Percentiles rank a stretch among this genome's conserved stretches.
phyloP scores from a whole-genome alignment of 768 basidiomycete genomes.

The Psilocybe sp. region DNA sequence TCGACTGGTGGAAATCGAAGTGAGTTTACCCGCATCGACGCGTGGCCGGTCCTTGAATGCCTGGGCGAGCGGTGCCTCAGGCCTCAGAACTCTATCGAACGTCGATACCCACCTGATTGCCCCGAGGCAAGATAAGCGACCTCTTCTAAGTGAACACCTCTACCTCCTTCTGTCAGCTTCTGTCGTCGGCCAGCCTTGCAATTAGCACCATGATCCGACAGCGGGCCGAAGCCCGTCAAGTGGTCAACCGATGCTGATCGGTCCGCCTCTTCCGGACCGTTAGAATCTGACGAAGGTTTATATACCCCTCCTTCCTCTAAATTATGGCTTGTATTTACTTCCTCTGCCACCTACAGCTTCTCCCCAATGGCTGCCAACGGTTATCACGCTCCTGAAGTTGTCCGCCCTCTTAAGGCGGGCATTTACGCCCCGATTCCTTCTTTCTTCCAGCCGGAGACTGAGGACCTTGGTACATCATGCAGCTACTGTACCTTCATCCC shows the following conservation, averaged over 20 bases:
- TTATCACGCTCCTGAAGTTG: slow-evolving; percentile 28
- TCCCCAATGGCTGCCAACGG: slow-evolving; percentile 42
- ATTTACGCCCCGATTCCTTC: slow-evolving; percentile 86
- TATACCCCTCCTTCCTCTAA: slow-evolving; percentile 10
- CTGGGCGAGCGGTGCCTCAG: no score
- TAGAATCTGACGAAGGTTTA: slow-evolving; percentile 13
- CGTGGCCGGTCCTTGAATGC: no score
- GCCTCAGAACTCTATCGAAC: no score
- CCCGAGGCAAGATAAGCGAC: slow-evolving; percentile 7
- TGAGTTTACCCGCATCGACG: no score
- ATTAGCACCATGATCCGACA: slow-evolving; percentile 15
- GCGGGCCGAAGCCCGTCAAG: slow-evolving; percentile 22
- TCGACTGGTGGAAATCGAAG: no score
- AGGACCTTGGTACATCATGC: slow-evolving; percentile 72
- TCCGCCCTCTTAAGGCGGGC: slow-evolving; percentile 66
- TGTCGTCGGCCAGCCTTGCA: slow-evolving; percentile 5
- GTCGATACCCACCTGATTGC: slow-evolving; percentile 10
- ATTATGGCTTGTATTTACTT: slow-evolving; percentile 2
- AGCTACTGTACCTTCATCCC: not conserved
- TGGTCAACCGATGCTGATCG: slow-evolving; percentile 16
- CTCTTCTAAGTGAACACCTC: slow-evolving; percentile 1
- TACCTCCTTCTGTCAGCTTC: not conserved
- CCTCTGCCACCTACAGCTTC: slow-evolving; percentile 13
- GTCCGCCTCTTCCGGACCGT: slow-evolving; percentile 24
- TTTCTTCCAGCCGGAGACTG: slow-evolving; percentile 72